A percentile compares a stretch with the other conserved stretches of the same genome.
These are phyloP conservation scores for Colletotrichum plurivorum DNA, from an alignment of 2,329 filamentous ascomycete species.

Conservation along the genomic window DNA sequence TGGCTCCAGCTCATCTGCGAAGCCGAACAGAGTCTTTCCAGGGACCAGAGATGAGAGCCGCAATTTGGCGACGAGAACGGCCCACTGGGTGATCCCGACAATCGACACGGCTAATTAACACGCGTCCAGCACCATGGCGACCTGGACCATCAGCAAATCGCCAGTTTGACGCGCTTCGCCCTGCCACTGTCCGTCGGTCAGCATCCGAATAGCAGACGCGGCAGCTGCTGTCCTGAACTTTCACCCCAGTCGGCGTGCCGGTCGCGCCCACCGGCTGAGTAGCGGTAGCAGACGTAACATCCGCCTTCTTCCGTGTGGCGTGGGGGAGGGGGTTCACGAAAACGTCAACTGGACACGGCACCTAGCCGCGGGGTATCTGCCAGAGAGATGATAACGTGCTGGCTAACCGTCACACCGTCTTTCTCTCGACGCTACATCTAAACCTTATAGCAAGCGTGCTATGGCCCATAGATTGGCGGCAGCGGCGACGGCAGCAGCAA, in stretches of 20 bases:
- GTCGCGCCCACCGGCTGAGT: neutral
- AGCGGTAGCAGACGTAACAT: conserved; percentile 22
- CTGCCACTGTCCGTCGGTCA: conserved; percentile 12
- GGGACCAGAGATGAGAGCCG: neutral
- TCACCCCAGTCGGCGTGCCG: neutral
- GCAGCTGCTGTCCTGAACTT: neutral
- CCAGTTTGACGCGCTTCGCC: neutral
- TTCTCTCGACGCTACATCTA: neutral
- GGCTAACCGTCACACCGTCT: conserved; percentile 20
- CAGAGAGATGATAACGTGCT: conserved; percentile 6
- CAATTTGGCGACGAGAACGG: neutral
- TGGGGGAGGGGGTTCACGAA: neutral
- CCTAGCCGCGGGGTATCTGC: conserved; percentile 22
- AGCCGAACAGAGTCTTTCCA: neutral
- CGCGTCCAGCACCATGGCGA: neutral
- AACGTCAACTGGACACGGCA: neutral
- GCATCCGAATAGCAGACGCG: conserved; percentile 9
- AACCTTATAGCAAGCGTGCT: conserved; percentile 12
- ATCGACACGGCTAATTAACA: neutral
- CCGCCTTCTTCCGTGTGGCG: conserved; percentile 3
- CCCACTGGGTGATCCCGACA: conserved; percentile 11
- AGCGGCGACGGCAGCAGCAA: conserved; percentile 6
- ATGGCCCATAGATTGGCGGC: conserved; percentile 1
- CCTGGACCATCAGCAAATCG: neutral
- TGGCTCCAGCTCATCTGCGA: conserved; percentile 8